Conservation (phyloP, 129 eudicot species). For the Kitagawia praeruptora region DNA sequence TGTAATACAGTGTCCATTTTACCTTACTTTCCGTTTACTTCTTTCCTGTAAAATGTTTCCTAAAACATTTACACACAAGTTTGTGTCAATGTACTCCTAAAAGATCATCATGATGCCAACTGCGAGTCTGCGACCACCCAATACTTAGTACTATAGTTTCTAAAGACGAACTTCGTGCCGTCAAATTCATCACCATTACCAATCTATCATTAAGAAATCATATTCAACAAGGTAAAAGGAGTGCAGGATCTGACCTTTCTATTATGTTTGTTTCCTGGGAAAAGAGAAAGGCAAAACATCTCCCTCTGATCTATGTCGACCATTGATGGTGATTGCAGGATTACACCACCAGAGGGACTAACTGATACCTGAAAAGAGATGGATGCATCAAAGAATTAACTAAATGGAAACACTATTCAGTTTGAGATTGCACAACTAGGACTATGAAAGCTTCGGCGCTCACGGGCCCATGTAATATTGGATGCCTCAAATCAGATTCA, state of each 20-base stretch:
- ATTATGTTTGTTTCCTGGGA: conserved; percentile 46
- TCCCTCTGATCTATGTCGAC: conserved; percentile 53
- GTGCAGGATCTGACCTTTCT: conserved; percentile 35
- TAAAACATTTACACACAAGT: neutral
- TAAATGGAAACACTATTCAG: conserved; percentile 4
- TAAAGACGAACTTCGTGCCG: neutral
- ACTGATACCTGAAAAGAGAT: conserved; percentile 39
- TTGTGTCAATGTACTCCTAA: neutral
- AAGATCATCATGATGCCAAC: neutral
- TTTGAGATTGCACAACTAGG: neutral
- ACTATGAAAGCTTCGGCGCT: neutral
- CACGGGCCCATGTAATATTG: neutral
- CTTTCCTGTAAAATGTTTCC: neutral
- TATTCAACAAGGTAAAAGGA: neutral
- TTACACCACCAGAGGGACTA: conserved; percentile 45
- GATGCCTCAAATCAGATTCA: neutral
- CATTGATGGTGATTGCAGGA: conserved; percentile 58
- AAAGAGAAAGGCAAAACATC: conserved; percentile 60
- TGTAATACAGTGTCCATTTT: neutral
- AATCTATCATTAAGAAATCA: neutral
- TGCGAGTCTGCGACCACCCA: neutral
- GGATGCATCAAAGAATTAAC: conserved; percentile 2
- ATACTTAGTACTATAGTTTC: neutral
- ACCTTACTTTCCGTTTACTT: neutral
- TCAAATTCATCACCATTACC: neutral